A percentile compares a stretch with the other conserved stretches of the same genome.
phyloP scores from a whole-genome alignment of 805 yeast genomes.

The Schizosaccharomyces japonicus region DNA sequence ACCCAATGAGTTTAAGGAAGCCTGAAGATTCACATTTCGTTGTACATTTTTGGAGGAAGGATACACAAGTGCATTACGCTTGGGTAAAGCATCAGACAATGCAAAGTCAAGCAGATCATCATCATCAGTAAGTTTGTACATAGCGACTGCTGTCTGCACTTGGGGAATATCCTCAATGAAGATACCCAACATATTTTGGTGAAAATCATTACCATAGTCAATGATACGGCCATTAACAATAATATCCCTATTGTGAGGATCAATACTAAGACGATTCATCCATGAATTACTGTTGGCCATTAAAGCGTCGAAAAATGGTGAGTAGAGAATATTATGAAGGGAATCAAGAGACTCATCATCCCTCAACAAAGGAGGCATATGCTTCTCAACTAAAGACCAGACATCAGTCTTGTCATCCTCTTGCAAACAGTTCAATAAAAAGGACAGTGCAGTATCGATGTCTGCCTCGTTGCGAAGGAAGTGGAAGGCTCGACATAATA shows the following conservation, averaged over 20 bases:
- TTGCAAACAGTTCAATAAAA: slow-evolving; percentile 3
- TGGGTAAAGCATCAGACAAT: slow-evolving; percentile 20
- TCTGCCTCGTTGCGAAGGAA: slow-evolving; percentile 10
- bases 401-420: not conserved
- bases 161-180: slow-evolving; percentile 27
- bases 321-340: not conserved
- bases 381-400: not conserved
- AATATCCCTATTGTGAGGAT: slow-evolving; percentile 24
- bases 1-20: not conserved
- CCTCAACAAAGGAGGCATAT: not conserved
- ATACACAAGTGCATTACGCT: slow-evolving; percentile 27
- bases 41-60: slow-evolving; percentile 22
- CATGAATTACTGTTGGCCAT: slow-evolving; percentile 12
- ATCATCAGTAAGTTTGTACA: slow-evolving; percentile 13
- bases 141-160: slow-evolving; percentile 13
- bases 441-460: slow-evolving; percentile 8
- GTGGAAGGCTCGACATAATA: slow-evolving; percentile 8
- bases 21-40: not conserved
- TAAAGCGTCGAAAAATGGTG: not conserved
- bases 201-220: slow-evolving; percentile 22
- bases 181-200: slow-evolving; percentile 12
- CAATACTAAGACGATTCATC: slow-evolving; percentile 18
- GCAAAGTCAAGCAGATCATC: slow-evolving; percentile 20
- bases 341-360: not conserved
- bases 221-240: slow-evolving; percentile 53